Evolutionary conservation across 768 basidiomycete genomes (phyloP), one percentile per base, ranked within the genome.

Genomic region (Serendipita indica): DNA sequence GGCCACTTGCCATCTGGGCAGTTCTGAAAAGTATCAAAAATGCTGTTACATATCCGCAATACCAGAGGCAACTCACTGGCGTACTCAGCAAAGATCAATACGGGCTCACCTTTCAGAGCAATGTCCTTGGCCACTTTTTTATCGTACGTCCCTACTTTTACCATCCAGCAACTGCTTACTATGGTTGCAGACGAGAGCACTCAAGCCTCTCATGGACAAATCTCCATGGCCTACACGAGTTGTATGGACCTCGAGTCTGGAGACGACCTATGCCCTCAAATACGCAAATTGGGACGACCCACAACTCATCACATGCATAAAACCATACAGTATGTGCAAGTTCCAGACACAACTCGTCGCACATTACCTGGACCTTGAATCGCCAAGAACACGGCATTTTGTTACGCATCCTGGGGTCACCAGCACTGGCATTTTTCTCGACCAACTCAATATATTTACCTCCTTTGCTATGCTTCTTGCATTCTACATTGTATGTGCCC

Each of bases 101-200:
- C 0, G 89, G 89, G 2, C 83, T 77, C 76, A 78, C 82, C 4
- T 92, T 88, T 86, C 86, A 90, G 66, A 84, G 80, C 60, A 91
- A 91, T 64, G 70, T 89, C 27, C 89, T 91, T 59, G 81, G 83
- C 0, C 88, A 90, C 68, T 91, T 83, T 66, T 76, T 75, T 28
- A 70, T 92, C 63, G 89, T 90, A 65, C 58, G 83, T 75, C 3
- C 27, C 37, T 41, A 12, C 12, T 4, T 33, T 39, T 12, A 5
- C n/a, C 37, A 5, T 32, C 27, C 57, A 7, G 3, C 10, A 43
- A 35, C 54, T 52, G 25, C 37, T 59, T 45, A 22, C 58, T 62
- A n/a, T 59, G 61, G 20, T n/a, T 37, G 3, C 63, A 90, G 89
- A 82, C 78, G 61, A 82, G 85, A 33, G 71, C 75, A 14, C 70